A percentile compares a stretch with the other conserved stretches of the same genome.
These are phyloP conservation scores for Brachypodium distachyon DNA, from an alignment of 202 grass and related monocot genomes.

Conservation along the genomic window DNA sequence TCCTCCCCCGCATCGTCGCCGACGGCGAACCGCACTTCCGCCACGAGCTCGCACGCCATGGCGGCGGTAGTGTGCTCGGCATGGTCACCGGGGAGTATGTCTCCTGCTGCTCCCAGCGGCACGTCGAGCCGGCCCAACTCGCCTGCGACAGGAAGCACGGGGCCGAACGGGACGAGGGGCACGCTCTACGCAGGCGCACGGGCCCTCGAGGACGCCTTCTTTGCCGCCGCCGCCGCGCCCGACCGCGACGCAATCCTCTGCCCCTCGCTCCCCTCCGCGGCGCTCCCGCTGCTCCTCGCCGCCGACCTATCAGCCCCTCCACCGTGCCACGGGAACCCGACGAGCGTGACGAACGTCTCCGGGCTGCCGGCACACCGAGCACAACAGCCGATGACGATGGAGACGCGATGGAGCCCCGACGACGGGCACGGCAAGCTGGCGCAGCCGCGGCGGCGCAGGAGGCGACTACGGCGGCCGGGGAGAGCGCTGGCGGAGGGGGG, in stretches of 20 bases:
- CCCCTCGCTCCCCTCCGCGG: conserved; percentile 21
- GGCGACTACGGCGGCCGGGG: background rate
- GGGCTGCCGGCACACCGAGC: conserved; percentile 42
- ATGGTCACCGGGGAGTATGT: too few species aligned
- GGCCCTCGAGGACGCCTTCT: conserved; percentile 34
- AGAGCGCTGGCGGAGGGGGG: conserved; percentile 11
- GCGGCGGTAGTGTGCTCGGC: too few species aligned
- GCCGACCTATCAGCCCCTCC: background rate
- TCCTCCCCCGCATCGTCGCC: too few species aligned
- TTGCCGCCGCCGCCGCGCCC: background rate
- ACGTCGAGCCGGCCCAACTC: too few species aligned
- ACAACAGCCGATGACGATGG: conserved; percentile 45
- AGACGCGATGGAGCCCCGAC: conserved; percentile 36
- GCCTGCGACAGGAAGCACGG: too few species aligned
- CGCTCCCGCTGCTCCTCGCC: conserved; percentile 21
- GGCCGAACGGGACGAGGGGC: too few species aligned
- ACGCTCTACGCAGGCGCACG: conserved; percentile 43
- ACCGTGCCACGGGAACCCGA: conserved; percentile 29
- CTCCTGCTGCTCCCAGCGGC: too few species aligned
- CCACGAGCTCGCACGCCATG: too few species aligned
- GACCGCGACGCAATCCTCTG: conserved; percentile 40
- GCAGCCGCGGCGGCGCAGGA: conserved; percentile 4
- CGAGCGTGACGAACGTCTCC: conserved; percentile 28
- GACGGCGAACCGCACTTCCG: too few species aligned
- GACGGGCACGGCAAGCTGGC: conserved; percentile 20